Conservation (phyloP, 306 rosid genomes). For the Begonia masoniana region DNA sequence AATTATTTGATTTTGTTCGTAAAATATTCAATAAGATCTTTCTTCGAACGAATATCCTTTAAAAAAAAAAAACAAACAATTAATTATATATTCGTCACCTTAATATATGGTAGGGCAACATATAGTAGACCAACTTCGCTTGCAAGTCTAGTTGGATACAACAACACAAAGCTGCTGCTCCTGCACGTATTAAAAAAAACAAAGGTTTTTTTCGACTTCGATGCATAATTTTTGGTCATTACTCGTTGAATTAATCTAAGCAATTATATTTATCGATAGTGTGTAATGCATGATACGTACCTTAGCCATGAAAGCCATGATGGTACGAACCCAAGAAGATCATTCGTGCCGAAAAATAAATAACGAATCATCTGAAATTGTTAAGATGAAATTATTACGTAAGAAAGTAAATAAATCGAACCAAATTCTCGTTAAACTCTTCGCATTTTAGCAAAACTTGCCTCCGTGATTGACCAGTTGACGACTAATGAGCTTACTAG, state of each 20-base stretch:
- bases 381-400: neutral
- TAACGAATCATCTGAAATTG: constrained; percentile 60
- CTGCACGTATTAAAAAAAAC: constrained; percentile 16
- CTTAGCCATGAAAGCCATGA: constrained; percentile 87
- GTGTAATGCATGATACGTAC: constrained; percentile 19
- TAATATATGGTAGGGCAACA: constrained; percentile 48
- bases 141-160: constrained; percentile 52
- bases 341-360: constrained; percentile 68
- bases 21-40: neutral
- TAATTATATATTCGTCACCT: constrained; percentile 28
- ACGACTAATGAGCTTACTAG: constrained; percentile 57
- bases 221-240: neutral
- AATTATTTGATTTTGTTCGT: neutral
- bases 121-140: constrained; percentile 70
- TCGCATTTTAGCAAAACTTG: constrained; percentile 24
- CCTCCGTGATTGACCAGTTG: constrained; percentile 88
- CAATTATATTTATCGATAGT: neutral
- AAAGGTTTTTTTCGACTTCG: neutral
- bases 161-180: constrained; percentile 53
- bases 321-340: constrained; percentile 60
- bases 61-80: neutral
- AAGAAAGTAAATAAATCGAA: neutral
- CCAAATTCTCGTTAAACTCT: neutral
- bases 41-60: neutral
- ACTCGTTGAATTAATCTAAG: neutral